Percentiles rank a stretch among this genome's conserved stretches.
phyloP scores from a whole-genome alignment of 2,329 filamentous ascomycete species.

The Fusarium sp. region DNA sequence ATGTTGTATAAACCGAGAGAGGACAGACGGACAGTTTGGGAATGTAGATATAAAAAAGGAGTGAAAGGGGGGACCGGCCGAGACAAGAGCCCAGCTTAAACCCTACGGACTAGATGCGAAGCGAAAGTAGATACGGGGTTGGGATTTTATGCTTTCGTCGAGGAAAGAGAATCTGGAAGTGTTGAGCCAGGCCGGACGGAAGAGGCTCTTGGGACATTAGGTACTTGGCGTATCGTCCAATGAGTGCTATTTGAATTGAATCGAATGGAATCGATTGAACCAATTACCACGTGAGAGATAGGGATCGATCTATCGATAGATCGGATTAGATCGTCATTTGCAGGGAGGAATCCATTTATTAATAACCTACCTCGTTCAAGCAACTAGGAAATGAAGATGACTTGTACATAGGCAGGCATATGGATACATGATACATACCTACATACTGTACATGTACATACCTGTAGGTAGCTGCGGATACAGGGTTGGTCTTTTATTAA shows the following conservation, averaged over 20 bases:
- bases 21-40: not conserved
- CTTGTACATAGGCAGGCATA: not conserved
- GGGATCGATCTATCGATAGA: conserved; percentile 24
- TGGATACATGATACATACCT: too few relatives aligned
- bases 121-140: not conserved
- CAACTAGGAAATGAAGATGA: not conserved
- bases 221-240: conserved; percentile 16
- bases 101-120: not conserved
- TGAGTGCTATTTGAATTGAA: conserved; percentile 10
- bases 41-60: not conserved
- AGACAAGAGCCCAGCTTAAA: conserved; percentile 13
- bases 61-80: conserved; percentile 1
- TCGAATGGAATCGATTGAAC: conserved; percentile 14
- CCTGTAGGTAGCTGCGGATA: too few relatives aligned
- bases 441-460: too few relatives aligned
- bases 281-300: conserved; percentile 28
- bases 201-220: conserved; percentile 26
- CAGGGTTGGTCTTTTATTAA: too few relatives aligned
- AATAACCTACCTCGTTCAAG: too few relatives aligned
- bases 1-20: not conserved
- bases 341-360: not conserved
- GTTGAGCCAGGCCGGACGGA: not conserved
- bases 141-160: conserved; percentile 23
- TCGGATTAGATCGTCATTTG: conserved; percentile 26
- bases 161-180: conserved; percentile 13